phyloP scores from a whole-genome alignment of 148 eudicot genomes.

The Limonium bicolor region DNA sequence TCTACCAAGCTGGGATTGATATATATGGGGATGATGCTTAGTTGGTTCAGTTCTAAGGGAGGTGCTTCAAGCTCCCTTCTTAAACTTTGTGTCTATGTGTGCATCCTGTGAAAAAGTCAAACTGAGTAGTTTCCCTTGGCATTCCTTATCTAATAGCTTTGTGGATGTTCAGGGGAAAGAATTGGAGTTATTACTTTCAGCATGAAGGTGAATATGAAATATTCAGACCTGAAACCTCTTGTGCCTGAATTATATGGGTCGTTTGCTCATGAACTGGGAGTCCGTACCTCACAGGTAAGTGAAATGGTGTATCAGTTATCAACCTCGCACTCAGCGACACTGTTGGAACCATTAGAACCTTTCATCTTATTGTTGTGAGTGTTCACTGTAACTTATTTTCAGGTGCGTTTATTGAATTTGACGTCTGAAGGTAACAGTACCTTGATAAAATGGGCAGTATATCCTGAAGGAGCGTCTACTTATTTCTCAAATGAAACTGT shows the following conservation, averaged over 20 bases:
- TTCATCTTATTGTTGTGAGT: neutral
- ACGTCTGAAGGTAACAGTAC: conserved; percentile 45
- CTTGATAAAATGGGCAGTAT: conserved; percentile 48
- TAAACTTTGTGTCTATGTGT: too few species aligned
- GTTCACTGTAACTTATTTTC: conserved; percentile 11
- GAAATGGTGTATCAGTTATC: neutral
- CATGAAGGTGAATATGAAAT: conserved; percentile 39
- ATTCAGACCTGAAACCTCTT: conserved; percentile 49
- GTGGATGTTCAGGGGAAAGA: conserved; percentile 34
- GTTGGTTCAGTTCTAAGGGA: too few species aligned
- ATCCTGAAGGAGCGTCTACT: conserved; percentile 48
- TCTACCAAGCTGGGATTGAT: neutral
- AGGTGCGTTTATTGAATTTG: conserved; percentile 58
- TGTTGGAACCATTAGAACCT: neutral
- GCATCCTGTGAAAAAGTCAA: too few species aligned
- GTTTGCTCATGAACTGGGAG: conserved; percentile 52
- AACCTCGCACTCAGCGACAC: neutral
- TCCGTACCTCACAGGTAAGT: conserved; percentile 60
- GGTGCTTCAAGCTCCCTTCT: too few species aligned
- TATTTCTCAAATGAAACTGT: conserved; percentile 55
- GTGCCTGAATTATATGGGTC: conserved; percentile 38
- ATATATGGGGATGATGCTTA: too few species aligned
- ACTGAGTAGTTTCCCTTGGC: too few species aligned
- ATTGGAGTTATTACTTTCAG: conserved; percentile 53
- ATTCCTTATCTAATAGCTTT: too few species aligned